Base-by-base conservation (phyloP, 1,284 basidiomycete genomes). In the Moesziomyces aphidis region DNA sequence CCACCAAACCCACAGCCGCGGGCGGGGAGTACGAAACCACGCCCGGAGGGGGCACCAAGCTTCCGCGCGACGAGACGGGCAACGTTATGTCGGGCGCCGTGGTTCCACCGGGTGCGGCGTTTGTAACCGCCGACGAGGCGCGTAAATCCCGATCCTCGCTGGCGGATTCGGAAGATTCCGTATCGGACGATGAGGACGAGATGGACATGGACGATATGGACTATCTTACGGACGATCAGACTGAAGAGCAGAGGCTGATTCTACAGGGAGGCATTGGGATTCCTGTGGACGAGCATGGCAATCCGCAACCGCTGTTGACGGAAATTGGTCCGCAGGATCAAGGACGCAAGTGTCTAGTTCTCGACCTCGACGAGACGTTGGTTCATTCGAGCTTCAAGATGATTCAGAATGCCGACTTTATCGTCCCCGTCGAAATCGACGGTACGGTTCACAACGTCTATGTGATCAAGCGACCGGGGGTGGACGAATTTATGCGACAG, bases 401-500 rank as follows among this genome's bases (percentile, higher is more conserved):
- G 61, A 73, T 69, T 28, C 65, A 70, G 47, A 57, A 55, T 78
- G 94, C 96, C 42, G 97, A 99, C 86, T 99, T 95, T 85, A 93
- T 99, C 70, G 96, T 99, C 0, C 97, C 97, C 1, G 96, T 99
- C 50, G 97, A 99, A 86, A 99, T 99, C 75, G 97, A 99, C 84
- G 95, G 93, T 72, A 91, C 96, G 79, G 93, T 92, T 88, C 96
- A 99, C 86, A 98, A 98, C 81, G 94, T 99, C 68, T 98, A 99
- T 86, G 97, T 99, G 46, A 94, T 99, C 86, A 99, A 99, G 86
- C 91, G 96, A 50, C 96, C 96, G 3, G 96, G 96, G 9, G 97
- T 99, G 26, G 96, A 99, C 86, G 91, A 91, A 83, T 99, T 99
- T 86, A 87, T 99, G 86, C 92, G 93, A 85, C 91, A 90, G 85